A percentile compares a stretch with the other conserved stretches of the same genome.
These are phyloP conservation scores for Fallopia convolvulus DNA, from an alignment of 148 eudicot genomes.

Conservation along the genomic window DNA sequence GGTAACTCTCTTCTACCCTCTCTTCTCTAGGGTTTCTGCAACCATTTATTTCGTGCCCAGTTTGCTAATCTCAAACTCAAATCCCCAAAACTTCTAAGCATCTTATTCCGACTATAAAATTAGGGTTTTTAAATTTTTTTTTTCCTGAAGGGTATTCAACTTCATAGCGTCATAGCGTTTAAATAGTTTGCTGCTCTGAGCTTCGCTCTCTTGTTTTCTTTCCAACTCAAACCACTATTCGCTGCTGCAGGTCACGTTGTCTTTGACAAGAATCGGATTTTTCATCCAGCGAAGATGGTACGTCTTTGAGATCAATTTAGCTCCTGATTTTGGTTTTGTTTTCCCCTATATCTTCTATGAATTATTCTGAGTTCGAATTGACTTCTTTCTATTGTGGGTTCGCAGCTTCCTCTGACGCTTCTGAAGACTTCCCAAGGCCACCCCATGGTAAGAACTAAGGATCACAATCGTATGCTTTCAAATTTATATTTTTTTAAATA, in stretches of 20 bases:
- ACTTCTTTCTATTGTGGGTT: background rate
- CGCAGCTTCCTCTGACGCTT: conserved; percentile 70
- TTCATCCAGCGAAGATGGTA: background rate
- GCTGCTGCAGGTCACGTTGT: background rate
- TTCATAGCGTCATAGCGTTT: too few species aligned
- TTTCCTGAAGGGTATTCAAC: too few species aligned
- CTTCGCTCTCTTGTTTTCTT: too few species aligned
- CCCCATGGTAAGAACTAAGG: conserved; percentile 51
- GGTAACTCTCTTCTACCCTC: background rate
- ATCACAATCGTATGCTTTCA: background rate
- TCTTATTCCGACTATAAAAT: background rate
- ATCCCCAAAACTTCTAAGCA: background rate
- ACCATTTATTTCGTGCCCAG: background rate
- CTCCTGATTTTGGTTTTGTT: background rate
- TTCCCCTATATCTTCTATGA: background rate
- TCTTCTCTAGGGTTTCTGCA: background rate
- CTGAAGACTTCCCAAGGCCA: conserved; percentile 85
- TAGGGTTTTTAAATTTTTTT: background rate
- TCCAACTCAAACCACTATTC: too few species aligned
- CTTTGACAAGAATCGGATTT: background rate
- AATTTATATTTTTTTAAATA: background rate
- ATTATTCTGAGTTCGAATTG: background rate
- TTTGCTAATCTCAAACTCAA: background rate
- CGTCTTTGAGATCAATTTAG: background rate
- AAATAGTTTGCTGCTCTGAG: too few species aligned